phyloP scores from a whole-genome alignment of 495 filamentous ascomycete genomes.

The Aeminium ludgeri region DNA sequence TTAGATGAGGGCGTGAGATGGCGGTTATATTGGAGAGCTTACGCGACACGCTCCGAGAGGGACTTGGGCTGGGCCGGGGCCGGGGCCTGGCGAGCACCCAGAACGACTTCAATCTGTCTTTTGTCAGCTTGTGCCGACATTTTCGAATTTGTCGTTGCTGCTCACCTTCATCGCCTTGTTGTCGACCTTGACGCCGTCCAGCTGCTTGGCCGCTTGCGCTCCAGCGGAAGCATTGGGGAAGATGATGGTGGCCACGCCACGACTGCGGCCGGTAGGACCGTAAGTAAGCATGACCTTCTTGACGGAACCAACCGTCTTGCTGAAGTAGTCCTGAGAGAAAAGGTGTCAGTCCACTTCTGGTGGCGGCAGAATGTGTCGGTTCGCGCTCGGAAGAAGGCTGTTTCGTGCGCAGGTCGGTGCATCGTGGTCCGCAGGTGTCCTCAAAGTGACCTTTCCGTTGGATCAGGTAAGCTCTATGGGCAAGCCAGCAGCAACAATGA shows the following conservation, averaged over 20 bases:
- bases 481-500: slow-evolving; percentile 5
- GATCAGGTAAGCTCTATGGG: too few species aligned
- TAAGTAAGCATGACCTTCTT: slow-evolving; percentile 80
- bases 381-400: not conserved
- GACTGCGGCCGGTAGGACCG: slow-evolving; percentile 77
- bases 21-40: slow-evolving; percentile 20
- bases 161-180: slow-evolving; percentile 74
- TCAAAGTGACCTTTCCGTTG: too few species aligned
- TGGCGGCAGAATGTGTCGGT: not conserved
- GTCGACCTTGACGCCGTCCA: slow-evolving; percentile 81
- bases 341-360: slow-evolving; percentile 10
- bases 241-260: slow-evolving; percentile 66
- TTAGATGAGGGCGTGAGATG: not conserved
- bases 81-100: slow-evolving; percentile 56
- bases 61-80: slow-evolving; percentile 46
- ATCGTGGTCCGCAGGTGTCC: too few species aligned
- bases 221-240: slow-evolving; percentile 66
- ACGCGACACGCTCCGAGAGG: slow-evolving; percentile 76
- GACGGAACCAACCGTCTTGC: slow-evolving; percentile 70
- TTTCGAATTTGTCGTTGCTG: not conserved
- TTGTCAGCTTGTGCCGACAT: not conserved
- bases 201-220: slow-evolving; percentile 57
- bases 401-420: not conserved
- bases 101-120: slow-evolving; percentile 68
- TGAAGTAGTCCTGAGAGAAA: slow-evolving; percentile 80